Base-by-base conservation (phyloP, 495 filamentous ascomycete genomes). In the Aspergillus leporis region DNA sequence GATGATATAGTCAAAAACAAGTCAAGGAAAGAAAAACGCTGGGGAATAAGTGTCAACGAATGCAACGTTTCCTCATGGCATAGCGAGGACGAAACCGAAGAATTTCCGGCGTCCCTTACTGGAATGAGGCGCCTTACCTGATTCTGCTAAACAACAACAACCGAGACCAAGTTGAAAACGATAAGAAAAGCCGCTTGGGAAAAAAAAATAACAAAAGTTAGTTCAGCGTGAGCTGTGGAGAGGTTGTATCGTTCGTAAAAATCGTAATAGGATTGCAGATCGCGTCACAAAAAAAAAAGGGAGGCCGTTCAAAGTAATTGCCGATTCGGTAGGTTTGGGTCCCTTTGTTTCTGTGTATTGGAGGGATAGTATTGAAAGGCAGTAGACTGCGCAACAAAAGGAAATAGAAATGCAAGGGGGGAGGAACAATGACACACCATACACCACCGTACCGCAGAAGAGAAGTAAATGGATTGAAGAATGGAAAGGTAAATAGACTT, bases 181-280 rank as follows among this genome's bases (percentile, higher is more conserved):
- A 41, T 53, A 36, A 53, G 32, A 22, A 23, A 16, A 13, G 21
- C 19, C 43, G 43, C 43, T 47, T n/a, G 40, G 14, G n/a, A n/a
- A 43, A 43, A 18, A 1, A 2, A 43, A 43, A 43, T 43, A 21
- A n/a, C 40, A 14, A 43, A n/a, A n/a, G 40, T 18, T 22, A 10
- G 43, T n/a, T 6, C 25, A 28, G 10, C 3, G 7, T 53, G 16
- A 40, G 19, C 31, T 31, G 14, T 13, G 19, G 21, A 25, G 21
- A 21, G 14, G 10, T 23, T 22, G n/a, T 18, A n/a, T 65, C 61
- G 54, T 55, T 69, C 70, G 60, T 75, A 63, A 68, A 63, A 71
- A 72, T 77, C 70, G 71, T 70, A 54, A 57, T 47, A 63, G 50
- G 67, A 66, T 68, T 68, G 67, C 34, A 55, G 18, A 55, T 58